Percentiles rank a stretch among this genome's conserved stretches.
These are phyloP conservation scores for Annulohypoxylon moriforme DNA, from an alignment of 495 filamentous ascomycete genomes.

Conservation along the genomic window DNA sequence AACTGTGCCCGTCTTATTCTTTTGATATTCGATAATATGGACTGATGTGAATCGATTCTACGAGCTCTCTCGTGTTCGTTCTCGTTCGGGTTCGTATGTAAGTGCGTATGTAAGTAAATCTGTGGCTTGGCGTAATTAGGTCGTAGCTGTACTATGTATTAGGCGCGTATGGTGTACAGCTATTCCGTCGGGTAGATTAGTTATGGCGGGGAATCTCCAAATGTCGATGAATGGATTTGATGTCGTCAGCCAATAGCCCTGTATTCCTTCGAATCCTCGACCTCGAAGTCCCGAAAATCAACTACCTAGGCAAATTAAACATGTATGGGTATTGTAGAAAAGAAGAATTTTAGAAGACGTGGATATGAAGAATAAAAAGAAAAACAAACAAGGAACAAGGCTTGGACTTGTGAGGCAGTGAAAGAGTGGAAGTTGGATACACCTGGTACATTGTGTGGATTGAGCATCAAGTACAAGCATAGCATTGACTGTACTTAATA, in stretches of 20 bases:
- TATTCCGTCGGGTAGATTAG: constrained; percentile 4
- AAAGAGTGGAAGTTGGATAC: constrained; percentile 12
- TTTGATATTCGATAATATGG: background rate
- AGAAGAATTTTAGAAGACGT: constrained; percentile 12
- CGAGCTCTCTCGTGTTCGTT: constrained; percentile 2
- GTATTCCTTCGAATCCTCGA: background rate
- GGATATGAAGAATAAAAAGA: constrained; percentile 11
- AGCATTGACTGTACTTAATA: background rate
- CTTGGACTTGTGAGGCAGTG: constrained; percentile 23
- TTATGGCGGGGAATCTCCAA: constrained; percentile 32
- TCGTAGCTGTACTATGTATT: background rate
- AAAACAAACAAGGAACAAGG: constrained; percentile 8
- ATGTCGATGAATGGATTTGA: constrained; percentile 2
- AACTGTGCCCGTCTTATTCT: constrained; percentile 5
- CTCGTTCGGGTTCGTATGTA: background rate
- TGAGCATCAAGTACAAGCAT: no score
- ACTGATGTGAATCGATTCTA: background rate
- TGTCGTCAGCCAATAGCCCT: constrained; percentile 34
- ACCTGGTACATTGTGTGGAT: constrained; percentile 8
- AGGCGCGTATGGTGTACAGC: constrained; percentile 14
- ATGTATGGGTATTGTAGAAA: constrained; percentile 15
- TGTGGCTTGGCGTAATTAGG: background rate
- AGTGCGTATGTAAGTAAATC: background rate
- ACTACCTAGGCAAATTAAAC: background rate
- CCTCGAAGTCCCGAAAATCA: background rate